Evolutionary conservation across 1,139 yeast genomes (phyloP), one percentile per base, ranked within the genome.

Genomic region (Taphrina flavorubra): DNA sequence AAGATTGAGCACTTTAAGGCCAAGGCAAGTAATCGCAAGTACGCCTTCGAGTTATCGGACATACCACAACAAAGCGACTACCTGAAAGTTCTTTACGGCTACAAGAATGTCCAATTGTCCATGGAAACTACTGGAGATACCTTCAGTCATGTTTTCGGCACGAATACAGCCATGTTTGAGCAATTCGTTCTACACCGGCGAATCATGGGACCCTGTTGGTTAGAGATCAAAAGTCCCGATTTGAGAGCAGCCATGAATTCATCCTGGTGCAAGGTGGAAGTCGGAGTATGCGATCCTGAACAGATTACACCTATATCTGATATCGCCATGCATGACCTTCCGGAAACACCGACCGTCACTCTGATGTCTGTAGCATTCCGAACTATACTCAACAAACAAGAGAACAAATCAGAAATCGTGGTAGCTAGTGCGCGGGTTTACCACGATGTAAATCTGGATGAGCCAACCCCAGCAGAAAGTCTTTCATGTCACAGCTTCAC

Each of bases 181-280:
- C 84, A 91, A 14, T 91, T 94, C 79, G 96, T 91, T 13, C 76
- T 92, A 40, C 90, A 89, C 76, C 84, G 90, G 74, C 87, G 88
- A 73, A 83, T 94, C 55, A 92, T 92, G 97, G 99, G 99, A 6
- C 99, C 99, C 0, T 92, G 99, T 76, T 94, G 99, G 99, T 81
- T 94, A 67, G 88, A 88, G 68, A 81, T 95, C 63, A 81, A 83
- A 55, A 82, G 84, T 61, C 88, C 88, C 58, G 86, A 88, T 73
- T 89, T 90, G 73, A 77, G 79, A 25, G 78, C 86, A 0, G 80
- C 88, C 70, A 84, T 81, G 70, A 88, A 88, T 74, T 83, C 90
- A 0, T 87, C 97, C 0, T 96, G 92, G 81, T 90, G 97, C 79
- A 85, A 85, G 70, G 83, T 90, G 36, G 97, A 92, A 75, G 86